Evolutionary conservation across 106 monocot species (phyloP).

Genomic region (Acorus gramineus): DNA sequence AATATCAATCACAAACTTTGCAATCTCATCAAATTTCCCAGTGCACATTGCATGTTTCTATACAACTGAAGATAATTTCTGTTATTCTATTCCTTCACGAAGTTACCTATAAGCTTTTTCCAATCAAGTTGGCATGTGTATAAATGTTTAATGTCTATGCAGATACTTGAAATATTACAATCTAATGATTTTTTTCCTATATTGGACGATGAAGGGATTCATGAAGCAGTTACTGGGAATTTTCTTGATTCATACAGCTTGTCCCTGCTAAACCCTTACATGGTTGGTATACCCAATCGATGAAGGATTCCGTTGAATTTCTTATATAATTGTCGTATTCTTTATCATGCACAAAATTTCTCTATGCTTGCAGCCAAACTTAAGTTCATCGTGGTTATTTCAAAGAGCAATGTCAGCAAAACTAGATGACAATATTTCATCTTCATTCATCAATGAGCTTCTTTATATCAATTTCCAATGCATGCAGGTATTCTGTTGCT

Average conservation of each 20-base stretch:
- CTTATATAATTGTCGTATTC: not conserved
- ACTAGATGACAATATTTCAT: constrained; percentile 31
- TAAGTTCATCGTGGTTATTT: constrained; percentile 95
- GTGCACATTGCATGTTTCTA: no score
- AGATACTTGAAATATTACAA: no score
- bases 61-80: no score
- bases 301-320: no score
- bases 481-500: constrained; percentile 52
- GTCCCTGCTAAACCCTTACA: constrained; percentile 74
- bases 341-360: constrained; percentile 4
- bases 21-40: no score
- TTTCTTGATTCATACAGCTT: constrained; percentile 64
- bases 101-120: no score
- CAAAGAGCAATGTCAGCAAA: constrained; percentile 90
- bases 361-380: constrained; percentile 63
- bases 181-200: not conserved
- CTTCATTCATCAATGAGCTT: constrained; percentile 86
- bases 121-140: no score
- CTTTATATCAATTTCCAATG: constrained; percentile 68
- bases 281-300: constrained; percentile 39
- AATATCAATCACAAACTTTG: no score
- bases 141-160: no score
- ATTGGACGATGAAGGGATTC: constrained; percentile 45
- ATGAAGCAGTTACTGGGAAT: constrained; percentile 69
- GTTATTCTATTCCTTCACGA: no score